Conservation (phyloP, 345 rosid genomes). For the Lepidium didymum region DNA sequence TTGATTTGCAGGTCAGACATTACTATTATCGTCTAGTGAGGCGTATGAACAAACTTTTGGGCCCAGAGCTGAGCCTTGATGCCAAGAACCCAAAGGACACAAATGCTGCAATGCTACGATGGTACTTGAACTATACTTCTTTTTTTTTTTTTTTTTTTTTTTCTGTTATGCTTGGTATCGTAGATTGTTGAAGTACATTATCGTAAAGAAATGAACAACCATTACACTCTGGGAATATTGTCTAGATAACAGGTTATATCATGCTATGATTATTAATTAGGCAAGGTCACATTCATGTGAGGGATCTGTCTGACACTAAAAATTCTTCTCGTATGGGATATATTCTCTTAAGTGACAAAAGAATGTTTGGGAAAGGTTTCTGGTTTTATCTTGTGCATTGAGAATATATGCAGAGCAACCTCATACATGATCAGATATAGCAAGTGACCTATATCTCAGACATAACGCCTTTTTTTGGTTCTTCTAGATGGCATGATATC, state of each 20-base stretch:
- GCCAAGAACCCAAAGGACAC: conserved; percentile 98
- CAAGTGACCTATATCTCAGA: not conserved
- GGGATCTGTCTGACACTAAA: not conserved
- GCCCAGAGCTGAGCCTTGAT: conserved; percentile 84
- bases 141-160: not conserved
- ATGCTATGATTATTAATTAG: not conserved
- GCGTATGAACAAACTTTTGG: conserved; percentile 97
- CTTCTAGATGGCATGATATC: not conserved
- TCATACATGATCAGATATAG: conserved; percentile 1
- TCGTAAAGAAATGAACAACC: not conserved
- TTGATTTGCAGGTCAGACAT: conserved; percentile 80
- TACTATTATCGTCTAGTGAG: conserved; percentile 95
- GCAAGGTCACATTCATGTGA: not conserved
- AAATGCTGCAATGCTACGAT: conserved; percentile 98
- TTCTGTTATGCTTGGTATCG: not conserved
- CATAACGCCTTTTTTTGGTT: not conserved
- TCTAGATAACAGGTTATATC: conserved; percentile 2
- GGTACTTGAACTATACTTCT: conserved; percentile 38
- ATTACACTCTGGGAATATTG: not conserved
- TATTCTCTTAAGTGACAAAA: not conserved
- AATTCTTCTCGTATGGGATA: not conserved
- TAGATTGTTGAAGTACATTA: not conserved
- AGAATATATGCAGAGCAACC: not conserved
- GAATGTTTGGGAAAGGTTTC: not conserved
- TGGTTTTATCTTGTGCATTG: not conserved